Base-by-base conservation (phyloP, 257 asterid species). In the Eucommia ulmoides region DNA sequence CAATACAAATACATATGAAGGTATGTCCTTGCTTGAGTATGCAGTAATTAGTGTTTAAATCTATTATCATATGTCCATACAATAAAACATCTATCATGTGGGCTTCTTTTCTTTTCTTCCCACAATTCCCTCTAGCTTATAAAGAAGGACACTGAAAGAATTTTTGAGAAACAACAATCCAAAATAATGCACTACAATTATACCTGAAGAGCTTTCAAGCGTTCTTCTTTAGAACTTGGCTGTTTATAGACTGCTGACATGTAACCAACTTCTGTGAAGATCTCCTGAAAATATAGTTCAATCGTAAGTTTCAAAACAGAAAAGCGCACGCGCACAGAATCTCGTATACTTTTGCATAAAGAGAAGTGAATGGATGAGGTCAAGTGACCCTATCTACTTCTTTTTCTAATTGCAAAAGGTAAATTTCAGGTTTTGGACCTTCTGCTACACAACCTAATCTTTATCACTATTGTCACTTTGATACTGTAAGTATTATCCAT, bases 181-280 rank as follows among this genome's bases (percentile, higher is more conserved):
- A n/a, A 1, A 6, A 1, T 11, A 53, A 42, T 23, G 33, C 20
- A 63, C n/a, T n/a, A n/a, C n/a, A n/a, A n/a, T 56, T 51, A 25
- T 57, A 81, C 93, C 87, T 76, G 87, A 75, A 81, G 83, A 60
- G 93, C 87, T 55, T 58, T 65, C 54, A 38, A 15, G 56, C 80
- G 65, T 65, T 75, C 87, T 64, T 70, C 76, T 25, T 64, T 72
- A 70, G 53, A 59, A 41, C 76, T 52, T 41, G 93, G 93, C 53
- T 81, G 93, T 64, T 78, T 73, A 62, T 24, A 72, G 50, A 81
- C 89, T 20, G 84, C 84, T 52, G 87, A 74, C 83, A 67, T 70
- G 52, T 70, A 77, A 65, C 60, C 81, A 49, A 52, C 71, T 59
- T 79, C 66, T 22, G 58, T 70, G 65, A 72, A 81, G 53, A 63